Conservation (phyloP, 2,329 filamentous ascomycete species). For the Colletotrichum endophyticum region DNA sequence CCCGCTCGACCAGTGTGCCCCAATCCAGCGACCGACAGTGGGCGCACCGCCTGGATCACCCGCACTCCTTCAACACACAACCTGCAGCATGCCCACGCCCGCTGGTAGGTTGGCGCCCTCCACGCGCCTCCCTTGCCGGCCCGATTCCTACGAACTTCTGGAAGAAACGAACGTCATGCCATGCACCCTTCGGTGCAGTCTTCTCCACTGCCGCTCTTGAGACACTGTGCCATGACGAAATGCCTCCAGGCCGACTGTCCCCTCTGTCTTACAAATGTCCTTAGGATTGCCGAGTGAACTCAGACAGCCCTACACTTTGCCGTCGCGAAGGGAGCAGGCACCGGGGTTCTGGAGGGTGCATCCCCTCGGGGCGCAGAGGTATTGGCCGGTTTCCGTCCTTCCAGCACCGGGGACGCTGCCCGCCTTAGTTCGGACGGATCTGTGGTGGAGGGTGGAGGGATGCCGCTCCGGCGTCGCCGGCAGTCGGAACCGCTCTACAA, state of each 20-base stretch:
- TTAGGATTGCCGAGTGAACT: neutral
- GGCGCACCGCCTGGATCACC: slow-evolving; percentile 4
- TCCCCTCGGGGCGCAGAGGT: neutral
- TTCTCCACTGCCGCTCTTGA: neutral
- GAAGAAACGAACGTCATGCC: slow-evolving; percentile 14
- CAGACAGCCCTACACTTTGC: neutral
- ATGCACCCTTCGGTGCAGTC: slow-evolving; percentile 4
- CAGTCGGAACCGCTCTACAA: neutral
- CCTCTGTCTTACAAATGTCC: neutral
- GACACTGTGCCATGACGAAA: slow-evolving; percentile 9
- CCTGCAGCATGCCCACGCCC: neutral
- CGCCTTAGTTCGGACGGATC: slow-evolving; percentile 2
- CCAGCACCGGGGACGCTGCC: neutral
- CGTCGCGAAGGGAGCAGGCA: neutral
- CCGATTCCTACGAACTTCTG: slow-evolving; percentile 20
- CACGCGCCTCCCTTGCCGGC: slow-evolving; percentile 12
- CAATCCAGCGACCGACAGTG: neutral
- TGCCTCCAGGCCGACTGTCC: neutral
- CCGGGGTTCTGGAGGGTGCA: neutral
- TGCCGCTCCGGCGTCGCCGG: slow-evolving; percentile 15
- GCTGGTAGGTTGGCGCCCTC: slow-evolving; percentile 13
- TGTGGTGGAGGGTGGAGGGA: neutral
- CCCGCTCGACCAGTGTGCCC: neutral
- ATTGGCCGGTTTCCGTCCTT: neutral
- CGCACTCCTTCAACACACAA: neutral